Evolutionary conservation across 2,329 filamentous ascomycete species (phyloP), one percentile per base, ranked within the genome.

Genomic region (Exophiala sideris): DNA sequence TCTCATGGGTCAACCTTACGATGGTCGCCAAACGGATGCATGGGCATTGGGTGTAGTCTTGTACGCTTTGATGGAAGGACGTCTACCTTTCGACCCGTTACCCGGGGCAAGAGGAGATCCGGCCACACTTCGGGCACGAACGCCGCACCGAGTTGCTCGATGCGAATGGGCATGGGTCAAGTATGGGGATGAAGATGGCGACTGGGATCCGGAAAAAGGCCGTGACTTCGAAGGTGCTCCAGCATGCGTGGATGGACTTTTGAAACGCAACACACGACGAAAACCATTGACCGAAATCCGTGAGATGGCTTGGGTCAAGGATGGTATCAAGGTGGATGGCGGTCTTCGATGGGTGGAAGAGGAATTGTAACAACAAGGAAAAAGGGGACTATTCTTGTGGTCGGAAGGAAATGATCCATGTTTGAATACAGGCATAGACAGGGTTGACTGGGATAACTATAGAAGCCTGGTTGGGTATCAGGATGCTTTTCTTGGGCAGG

Each of bases 161-260:
- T 89, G 91, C 47, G 94, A 99, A 68, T 99, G 94, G 94, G 84
- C 87, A 45, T 99, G 94, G 94, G 85, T 90, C 57, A 84, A 88
- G 56, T 96, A 87, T 67, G 90, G 85, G 1, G 86, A 91, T 53
- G 84, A 87, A 9, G 88, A 95, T 51, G 91, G 90, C 34, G 90
- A 96, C 50, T 94, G 95, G 78, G 90, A 96, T 76, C 58, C 77
- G 69, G 62, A 84, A 81, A 80, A 81, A 53, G 83, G 80, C 5
- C 77, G 76, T 46, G 86, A 81, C 1, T 80, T 95, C 48, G 78
- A 84, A 35, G 90, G 89, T 0, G 91, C 90, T 5, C 87, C 87
- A 73, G 78, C 84, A 40, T 87, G 91, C 50, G 91, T 95, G 0
- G 91, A 96, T 67, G 88, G 85, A 0, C 72, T 97, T 14, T 71